Evolutionary conservation across 1,284 basidiomycete species (phyloP), one percentile per base, ranked within the genome.

Genomic region (Puccinia coronata): DNA sequence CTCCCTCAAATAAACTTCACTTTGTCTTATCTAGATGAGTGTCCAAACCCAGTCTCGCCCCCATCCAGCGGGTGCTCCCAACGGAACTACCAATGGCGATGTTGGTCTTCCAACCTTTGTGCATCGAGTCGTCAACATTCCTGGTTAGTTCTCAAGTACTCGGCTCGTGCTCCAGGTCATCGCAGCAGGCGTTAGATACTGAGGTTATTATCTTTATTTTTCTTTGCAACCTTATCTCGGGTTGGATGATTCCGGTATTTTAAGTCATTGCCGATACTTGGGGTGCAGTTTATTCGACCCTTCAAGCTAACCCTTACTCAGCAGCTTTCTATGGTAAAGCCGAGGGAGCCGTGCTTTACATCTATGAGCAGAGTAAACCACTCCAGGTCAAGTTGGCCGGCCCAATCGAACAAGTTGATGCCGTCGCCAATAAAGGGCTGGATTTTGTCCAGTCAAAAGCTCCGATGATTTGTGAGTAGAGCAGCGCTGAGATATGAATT

Each of bases 371-470:
- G 43, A 61, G 39, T 47, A 80, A 80, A 51, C 78, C 78, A 25
- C 67, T 80, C 16, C 78, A 80, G 49, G 69, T 41, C 25, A 80
- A 80, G 78, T 36, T 80, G 20, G 67, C 78, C 8, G 78, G 78
- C 2, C 78, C 78, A 23, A 80, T 80, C 69, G 78, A 69, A 23
- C 78, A 80, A 39, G 78, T 80, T 34, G 78, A 80, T 63, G 78
- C 55, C 28, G 78, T 80, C 16, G 78, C 78, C 43, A 80, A 80
- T 39, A 80, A 80, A 49, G 78, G 78, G 14, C 41, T 80, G 11
- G 78, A 80, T 55, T 80, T 80, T 80, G 78, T 80, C 1, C 78
- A 80, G 53, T 16, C 78, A n/a, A 80, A 80, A 72, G 78, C 78
- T 31, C 78, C 78, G 2, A 71, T 70, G 25, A 69, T 80, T 25